phyloP scores from a whole-genome alignment of 805 yeast genomes.

The Candida pseudoglaebosa region DNA sequence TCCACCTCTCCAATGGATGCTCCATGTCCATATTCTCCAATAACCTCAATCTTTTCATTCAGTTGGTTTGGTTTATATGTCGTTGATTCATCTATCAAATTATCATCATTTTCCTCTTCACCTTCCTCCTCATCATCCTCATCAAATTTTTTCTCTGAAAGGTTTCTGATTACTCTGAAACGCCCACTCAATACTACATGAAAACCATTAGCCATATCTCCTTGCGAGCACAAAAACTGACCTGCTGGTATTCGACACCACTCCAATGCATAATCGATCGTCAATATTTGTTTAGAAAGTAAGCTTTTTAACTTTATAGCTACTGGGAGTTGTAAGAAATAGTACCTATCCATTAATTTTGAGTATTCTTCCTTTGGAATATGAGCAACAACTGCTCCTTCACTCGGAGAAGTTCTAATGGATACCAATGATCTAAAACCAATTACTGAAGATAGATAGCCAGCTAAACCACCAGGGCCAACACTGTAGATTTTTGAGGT shows the following conservation, averaged over 20 bases:
- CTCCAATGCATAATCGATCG: constrained; percentile 87
- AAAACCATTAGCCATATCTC: constrained; percentile 85
- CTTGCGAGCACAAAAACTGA: constrained; percentile 71
- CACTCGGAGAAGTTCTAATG: constrained; percentile 56
- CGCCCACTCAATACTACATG: constrained; percentile 88
- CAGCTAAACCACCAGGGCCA: constrained; percentile 78
- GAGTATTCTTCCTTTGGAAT: constrained; percentile 62
- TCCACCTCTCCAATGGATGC: constrained; percentile 94
- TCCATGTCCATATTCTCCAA: constrained; percentile 89
- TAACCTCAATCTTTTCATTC: constrained; percentile 28
- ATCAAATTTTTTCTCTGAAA: constrained; percentile 10
- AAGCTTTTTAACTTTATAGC: constrained; percentile 71
- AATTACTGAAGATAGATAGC: constrained; percentile 75
- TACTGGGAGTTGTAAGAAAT: constrained; percentile 68
- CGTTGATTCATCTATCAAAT: constrained; percentile 19
- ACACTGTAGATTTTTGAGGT: constrained; percentile 48
- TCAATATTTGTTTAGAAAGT: constrained; percentile 61
- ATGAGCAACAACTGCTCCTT: constrained; percentile 61
- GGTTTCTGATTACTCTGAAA: constrained; percentile 54
- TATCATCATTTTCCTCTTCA: constrained; percentile 10
- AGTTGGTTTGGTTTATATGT: constrained; percentile 3
- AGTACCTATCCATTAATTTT: constrained; percentile 66
- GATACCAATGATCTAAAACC: constrained; percentile 77
- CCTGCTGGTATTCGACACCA: constrained; percentile 95
- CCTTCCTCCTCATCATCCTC: constrained; percentile 8